Evolutionary conservation across 2,329 filamentous ascomycete genomes (phyloP).

Genomic region (Scleromitrula shiraiana): DNA sequence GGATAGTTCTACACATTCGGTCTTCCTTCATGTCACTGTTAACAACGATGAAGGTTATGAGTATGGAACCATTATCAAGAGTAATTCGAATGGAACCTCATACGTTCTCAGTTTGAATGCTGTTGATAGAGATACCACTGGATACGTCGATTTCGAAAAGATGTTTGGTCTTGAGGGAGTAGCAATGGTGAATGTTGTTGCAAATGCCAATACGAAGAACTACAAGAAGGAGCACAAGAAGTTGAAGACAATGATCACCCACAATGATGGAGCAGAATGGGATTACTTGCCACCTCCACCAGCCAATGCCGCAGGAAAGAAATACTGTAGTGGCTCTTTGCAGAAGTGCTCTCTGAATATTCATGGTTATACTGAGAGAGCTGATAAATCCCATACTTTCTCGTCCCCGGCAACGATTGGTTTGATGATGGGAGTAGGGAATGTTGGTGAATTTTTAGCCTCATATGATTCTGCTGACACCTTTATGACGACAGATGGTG

Average conservation of each 20-base stretch:
- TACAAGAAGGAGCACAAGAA: slow-evolving; percentile 61
- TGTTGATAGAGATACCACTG: slow-evolving; percentile 70
- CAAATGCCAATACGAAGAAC: slow-evolving; percentile 53
- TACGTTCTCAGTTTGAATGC: slow-evolving; percentile 76
- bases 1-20: slow-evolving; percentile 87
- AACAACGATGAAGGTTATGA: slow-evolving; percentile 55
- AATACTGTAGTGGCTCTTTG: slow-evolving; percentile 60
- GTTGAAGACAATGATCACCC: slow-evolving; percentile 84
- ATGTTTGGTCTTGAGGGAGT: slow-evolving; percentile 89
- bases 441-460: slow-evolving; percentile 58
- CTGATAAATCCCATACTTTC: slow-evolving; percentile 74
- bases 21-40: slow-evolving; percentile 89
- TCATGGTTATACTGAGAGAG: slow-evolving; percentile 89
- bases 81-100: slow-evolving; percentile 94
- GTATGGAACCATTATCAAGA: slow-evolving; percentile 89
- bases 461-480: slow-evolving; percentile 59
- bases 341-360: slow-evolving; percentile 80
- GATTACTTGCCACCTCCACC: slow-evolving; percentile 62
- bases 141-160: slow-evolving; percentile 94
- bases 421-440: slow-evolving; percentile 84
- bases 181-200: slow-evolving; percentile 75
- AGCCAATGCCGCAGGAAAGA: slow-evolving; percentile 62
- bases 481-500: slow-evolving; percentile 87
- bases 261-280: slow-evolving; percentile 94
- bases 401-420: slow-evolving; percentile 84